Percentiles rank a stretch among this genome's conserved stretches.
phyloP scores from a whole-genome alignment of 257 asterid species.

The Nicotiana noctiflora region DNA sequence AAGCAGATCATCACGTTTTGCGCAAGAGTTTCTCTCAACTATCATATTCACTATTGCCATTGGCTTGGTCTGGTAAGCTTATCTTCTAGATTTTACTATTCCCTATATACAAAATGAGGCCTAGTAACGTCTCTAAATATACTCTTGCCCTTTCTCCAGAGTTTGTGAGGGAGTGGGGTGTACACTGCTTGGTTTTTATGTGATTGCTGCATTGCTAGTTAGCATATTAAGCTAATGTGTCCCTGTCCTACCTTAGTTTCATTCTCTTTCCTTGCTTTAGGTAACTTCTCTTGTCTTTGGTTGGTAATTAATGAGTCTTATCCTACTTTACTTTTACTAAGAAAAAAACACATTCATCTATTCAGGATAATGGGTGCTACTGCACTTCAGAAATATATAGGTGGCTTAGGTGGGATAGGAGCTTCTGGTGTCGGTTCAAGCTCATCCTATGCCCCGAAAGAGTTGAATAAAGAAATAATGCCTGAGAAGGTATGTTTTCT shows the following conservation, averaged over 20 bases:
- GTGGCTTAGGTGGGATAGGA: conserved; percentile 94
- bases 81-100: conserved; percentile 1
- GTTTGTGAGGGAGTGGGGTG: not conserved
- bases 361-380: conserved; percentile 69
- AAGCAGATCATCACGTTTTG: conserved; percentile 63
- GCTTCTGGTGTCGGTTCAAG: conserved; percentile 91
- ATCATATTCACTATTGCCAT: conserved; percentile 71
- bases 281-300: not conserved
- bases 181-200: not conserved
- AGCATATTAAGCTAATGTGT: not conserved
- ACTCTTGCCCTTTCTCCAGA: not conserved
- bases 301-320: not conserved
- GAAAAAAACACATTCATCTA: conserved; percentile 13
- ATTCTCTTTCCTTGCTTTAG: not conserved
- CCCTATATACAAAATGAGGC: not conserved
- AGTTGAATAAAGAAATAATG: conserved; percentile 68
- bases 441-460: conserved; percentile 85
- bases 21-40: conserved; percentile 74
- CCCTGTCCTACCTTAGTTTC: not conserved
- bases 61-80: conserved; percentile 76
- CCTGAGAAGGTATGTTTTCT: conserved; percentile 70
- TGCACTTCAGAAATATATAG: conserved; percentile 92
- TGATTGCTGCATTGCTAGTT: not conserved
- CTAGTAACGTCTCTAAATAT: not conserved
- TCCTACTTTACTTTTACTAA: not conserved